Evolutionary conservation across 768 basidiomycete species (phyloP).

Genomic region (Ramaria rubella): DNA sequence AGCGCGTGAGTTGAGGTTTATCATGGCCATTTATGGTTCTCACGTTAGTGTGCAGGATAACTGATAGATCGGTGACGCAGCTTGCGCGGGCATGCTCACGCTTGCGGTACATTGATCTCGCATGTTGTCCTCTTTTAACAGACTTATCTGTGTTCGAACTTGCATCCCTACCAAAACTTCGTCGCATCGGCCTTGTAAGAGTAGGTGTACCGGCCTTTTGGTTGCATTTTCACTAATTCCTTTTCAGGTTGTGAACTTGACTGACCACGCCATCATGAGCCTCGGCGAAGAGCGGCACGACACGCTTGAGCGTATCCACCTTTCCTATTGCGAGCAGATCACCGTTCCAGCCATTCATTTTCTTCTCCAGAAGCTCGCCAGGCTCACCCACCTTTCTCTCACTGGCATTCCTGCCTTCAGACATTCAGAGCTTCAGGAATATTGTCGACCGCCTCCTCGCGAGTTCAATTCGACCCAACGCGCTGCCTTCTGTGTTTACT

Average conservation of each 20-base stretch:
- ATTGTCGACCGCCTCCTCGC: constrained; percentile 81
- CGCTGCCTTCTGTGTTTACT: constrained; percentile 92
- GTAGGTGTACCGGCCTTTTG: background rate
- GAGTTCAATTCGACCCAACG: constrained; percentile 90
- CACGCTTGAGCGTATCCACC: constrained; percentile 89
- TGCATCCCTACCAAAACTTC: constrained; percentile 79
- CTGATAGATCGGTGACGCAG: constrained; percentile 78
- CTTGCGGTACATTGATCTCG: constrained; percentile 92
- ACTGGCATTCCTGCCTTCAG: constrained; percentile 96
- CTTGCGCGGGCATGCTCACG: constrained; percentile 85
- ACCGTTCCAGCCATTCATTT: constrained; percentile 87
- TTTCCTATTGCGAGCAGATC: constrained; percentile 96
- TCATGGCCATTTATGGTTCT: background rate
- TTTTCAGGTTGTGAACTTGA: constrained; percentile 66
- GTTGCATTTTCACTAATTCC: background rate
- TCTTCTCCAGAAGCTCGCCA: constrained; percentile 81
- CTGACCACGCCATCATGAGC: constrained; percentile 88
- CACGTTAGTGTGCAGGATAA: constrained; percentile 50
- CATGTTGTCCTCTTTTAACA: constrained; percentile 86
- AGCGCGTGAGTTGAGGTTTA: constrained; percentile 23
- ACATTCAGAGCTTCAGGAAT: constrained; percentile 76
- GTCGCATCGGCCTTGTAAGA: constrained; percentile 90
- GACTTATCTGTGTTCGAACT: constrained; percentile 94
- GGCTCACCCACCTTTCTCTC: constrained; percentile 89
- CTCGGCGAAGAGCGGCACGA: constrained; percentile 72